Conservation (phyloP, 192 early-diverging fungal species). For the Coemansia sp. region DNA sequence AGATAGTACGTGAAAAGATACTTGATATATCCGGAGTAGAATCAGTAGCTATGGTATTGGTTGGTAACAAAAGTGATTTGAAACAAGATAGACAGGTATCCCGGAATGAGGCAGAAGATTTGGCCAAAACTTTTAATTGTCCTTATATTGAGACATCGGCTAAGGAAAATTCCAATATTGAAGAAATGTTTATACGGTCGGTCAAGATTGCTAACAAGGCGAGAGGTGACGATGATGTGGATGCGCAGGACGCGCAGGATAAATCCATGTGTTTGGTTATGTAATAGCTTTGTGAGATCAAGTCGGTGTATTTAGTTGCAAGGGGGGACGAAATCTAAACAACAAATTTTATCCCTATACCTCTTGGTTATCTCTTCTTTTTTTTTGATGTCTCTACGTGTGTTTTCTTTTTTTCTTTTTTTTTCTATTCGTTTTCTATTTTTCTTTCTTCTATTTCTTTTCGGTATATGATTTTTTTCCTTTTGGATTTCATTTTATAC, state of each 20-base stretch:
- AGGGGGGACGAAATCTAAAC: too few species aligned
- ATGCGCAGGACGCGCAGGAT: conserved; percentile 9
- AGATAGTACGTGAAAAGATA: conserved; percentile 92
- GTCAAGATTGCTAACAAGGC: conserved; percentile 37
- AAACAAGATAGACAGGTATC: conserved; percentile 70
- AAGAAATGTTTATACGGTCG: conserved; percentile 46
- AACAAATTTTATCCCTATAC: too few species aligned
- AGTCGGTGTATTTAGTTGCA: too few species aligned
- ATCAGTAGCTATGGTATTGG: conserved; percentile 87
- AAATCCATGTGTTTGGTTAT: conserved; percentile 47
- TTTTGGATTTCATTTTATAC: not conserved
- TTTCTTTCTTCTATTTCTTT: conserved; percentile 1
- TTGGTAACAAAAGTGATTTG: conserved; percentile 93
- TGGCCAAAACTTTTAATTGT: conserved; percentile 85
- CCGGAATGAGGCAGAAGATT: conserved; percentile 70
- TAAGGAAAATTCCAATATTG: conserved; percentile 89
- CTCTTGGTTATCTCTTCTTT: too few species aligned
- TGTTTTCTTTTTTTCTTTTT: too few species aligned
- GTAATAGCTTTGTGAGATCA: conserved; percentile 7
- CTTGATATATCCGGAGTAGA: conserved; percentile 88
- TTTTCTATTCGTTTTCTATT: too few species aligned
- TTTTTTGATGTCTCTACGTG: too few species aligned
- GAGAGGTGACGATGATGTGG: conserved; percentile 27
- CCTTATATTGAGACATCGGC: conserved; percentile 88
- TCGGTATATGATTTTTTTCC: not conserved